phyloP scores from a whole-genome alignment of 345 rosid species.

The Eutrema yunnanense region DNA sequence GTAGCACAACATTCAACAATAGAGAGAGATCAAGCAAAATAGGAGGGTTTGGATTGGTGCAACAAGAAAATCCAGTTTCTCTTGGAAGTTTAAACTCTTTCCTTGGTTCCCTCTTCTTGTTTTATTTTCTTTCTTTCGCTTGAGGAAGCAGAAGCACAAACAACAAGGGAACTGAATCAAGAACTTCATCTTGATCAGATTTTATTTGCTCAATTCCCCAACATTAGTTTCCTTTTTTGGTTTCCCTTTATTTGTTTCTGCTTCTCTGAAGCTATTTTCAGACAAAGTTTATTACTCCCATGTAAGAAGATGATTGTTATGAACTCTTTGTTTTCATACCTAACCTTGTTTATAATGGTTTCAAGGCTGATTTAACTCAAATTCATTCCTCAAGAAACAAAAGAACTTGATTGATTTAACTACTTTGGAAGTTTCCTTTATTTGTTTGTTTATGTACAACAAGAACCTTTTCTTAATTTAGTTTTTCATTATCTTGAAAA shows the following conservation, averaged over 20 bases:
- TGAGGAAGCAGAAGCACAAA: conserved; percentile 22
- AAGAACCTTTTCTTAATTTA: background rate
- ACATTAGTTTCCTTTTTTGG: background rate
- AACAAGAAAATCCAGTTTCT: background rate
- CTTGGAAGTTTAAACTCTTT: conserved; percentile 5
- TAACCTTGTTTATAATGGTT: background rate
- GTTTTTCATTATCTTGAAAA: background rate
- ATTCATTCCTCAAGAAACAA: background rate
- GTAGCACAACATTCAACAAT: conserved; percentile 2
- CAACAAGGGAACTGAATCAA: conserved; percentile 38
- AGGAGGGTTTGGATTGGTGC: conserved; percentile 16
- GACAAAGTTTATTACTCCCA: conserved; percentile 1
- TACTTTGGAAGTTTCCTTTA: background rate
- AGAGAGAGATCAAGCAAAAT: conserved; percentile 13
- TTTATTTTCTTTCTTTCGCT: conserved; percentile 38
- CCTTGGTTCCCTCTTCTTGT: conserved; percentile 31
- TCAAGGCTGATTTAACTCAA: background rate
- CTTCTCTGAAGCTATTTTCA: conserved; percentile 31
- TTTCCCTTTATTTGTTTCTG: conserved; percentile 1
- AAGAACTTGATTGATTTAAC: background rate
- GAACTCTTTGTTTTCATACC: background rate
- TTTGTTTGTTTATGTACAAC: conserved; percentile 8
- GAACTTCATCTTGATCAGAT: conserved; percentile 39
- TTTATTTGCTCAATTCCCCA: background rate
- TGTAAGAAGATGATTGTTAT: conserved; percentile 29